Evolutionary conservation across 495 filamentous ascomycete genomes (phyloP).

Genomic region (Aspergillus diversus): DNA sequence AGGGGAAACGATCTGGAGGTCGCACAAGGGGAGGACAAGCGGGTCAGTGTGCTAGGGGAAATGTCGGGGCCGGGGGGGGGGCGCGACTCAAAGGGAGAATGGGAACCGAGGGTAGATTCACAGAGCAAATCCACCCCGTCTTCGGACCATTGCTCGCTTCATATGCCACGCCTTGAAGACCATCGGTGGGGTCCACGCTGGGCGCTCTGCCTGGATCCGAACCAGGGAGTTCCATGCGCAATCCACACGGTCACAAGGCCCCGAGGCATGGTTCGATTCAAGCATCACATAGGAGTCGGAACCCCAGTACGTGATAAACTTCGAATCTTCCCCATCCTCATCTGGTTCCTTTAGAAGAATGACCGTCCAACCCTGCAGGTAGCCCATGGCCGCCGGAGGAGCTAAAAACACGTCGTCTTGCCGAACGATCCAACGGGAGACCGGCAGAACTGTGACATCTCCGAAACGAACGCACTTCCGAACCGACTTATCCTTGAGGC

Average conservation of each 20-base stretch:
- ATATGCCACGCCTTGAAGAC: constrained; percentile 20
- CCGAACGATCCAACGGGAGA: constrained; percentile 30
- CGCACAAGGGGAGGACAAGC: no score
- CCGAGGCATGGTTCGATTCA: constrained; percentile 10
- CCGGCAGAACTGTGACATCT: constrained; percentile 20
- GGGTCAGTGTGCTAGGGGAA: constrained; percentile 4
- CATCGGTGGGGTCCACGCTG: constrained; percentile 16
- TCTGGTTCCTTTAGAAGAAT: constrained; percentile 25
- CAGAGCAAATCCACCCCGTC: constrained; percentile 17
- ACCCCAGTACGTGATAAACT: constrained; percentile 31
- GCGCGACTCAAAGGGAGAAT: constrained; percentile 13
- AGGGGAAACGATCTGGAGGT: neutral
- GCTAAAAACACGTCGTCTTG: constrained; percentile 24
- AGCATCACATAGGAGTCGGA: constrained; percentile 24
- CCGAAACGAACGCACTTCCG: constrained; percentile 32
- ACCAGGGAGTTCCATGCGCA: constrained; percentile 26
- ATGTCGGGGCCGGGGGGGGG: neutral
- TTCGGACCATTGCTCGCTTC: constrained; percentile 13
- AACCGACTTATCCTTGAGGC: constrained; percentile 13
- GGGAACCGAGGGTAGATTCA: constrained; percentile 11
- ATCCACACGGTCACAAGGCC: constrained; percentile 14
- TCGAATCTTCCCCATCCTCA: constrained; percentile 28
- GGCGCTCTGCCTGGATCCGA: constrained; percentile 13
- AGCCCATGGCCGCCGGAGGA: constrained; percentile 23
- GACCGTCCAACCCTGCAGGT: constrained; percentile 30